Evolutionary conservation across 2,329 filamentous ascomycete species (phyloP).

Genomic region (Colletotrichum sp.): DNA sequence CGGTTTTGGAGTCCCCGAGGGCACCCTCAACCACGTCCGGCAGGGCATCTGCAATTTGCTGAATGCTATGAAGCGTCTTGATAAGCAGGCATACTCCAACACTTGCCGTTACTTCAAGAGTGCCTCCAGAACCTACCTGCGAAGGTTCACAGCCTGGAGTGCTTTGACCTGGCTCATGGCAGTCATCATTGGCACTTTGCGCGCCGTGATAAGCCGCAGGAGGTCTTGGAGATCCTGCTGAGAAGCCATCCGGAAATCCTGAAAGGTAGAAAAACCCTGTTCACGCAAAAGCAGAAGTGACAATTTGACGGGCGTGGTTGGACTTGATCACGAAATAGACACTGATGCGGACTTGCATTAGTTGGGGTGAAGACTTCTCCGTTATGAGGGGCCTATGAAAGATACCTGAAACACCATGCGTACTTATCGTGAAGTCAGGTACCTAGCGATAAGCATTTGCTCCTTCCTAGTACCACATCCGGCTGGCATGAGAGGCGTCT

Average conservation of each 20-base stretch:
- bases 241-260: slow-evolving; percentile 51
- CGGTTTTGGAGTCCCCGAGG: slow-evolving; percentile 53
- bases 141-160: slow-evolving; percentile 58
- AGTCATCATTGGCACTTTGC: slow-evolving; percentile 63
- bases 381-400: neutral
- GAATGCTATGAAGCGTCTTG: slow-evolving; percentile 44
- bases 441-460: neutral
- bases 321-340: neutral
- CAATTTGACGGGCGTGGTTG: neutral
- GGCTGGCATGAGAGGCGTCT: neutral
- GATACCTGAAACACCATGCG: neutral
- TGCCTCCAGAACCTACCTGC: slow-evolving; percentile 48
- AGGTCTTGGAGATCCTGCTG: slow-evolving; percentile 67
- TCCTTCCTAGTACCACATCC: neutral
- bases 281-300: neutral
- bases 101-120: neutral
- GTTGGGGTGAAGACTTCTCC: neutral
- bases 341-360: neutral
- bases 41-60: slow-evolving; percentile 58
- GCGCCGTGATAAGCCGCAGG: slow-evolving; percentile 62
- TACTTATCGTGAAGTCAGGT: neutral
- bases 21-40: slow-evolving; percentile 49
- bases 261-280: neutral
- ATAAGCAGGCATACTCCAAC: neutral
- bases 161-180: slow-evolving; percentile 65